Evolutionary conservation across 129 eudicot species (phyloP).

Genomic region (Heracleum sosnowskyi): DNA sequence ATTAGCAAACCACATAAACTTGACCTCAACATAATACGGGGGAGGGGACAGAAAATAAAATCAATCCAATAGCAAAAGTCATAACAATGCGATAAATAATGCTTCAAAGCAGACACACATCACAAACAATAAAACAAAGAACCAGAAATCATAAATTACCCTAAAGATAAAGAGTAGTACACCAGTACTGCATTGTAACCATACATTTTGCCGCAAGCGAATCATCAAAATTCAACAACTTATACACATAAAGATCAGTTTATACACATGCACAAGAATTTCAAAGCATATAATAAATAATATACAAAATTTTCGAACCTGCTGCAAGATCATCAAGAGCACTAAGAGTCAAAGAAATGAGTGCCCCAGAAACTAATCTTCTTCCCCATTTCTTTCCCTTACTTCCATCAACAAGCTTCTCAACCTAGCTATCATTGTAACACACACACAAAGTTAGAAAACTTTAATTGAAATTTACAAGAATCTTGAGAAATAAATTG

Average conservation of each 20-base stretch:
- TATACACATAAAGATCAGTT: background rate
- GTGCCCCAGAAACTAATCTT: slow-evolving; percentile 58
- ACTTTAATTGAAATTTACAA: background rate
- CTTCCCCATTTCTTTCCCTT: slow-evolving; percentile 56
- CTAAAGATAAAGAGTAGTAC: background rate
- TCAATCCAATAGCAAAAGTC: background rate
- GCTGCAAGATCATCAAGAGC: slow-evolving; percentile 97
- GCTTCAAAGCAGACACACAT: background rate
- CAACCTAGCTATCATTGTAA: slow-evolving; percentile 12
- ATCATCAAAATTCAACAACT: too few species aligned
- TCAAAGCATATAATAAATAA: background rate
- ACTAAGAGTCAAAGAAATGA: slow-evolving; percentile 75
- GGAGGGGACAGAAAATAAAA: too few species aligned
- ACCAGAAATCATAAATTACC: background rate
- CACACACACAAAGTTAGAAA: background rate
- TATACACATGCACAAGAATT: background rate
- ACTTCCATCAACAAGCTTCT: slow-evolving; percentile 27
- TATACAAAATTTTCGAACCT: slow-evolving; percentile 32
- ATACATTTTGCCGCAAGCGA: too few species aligned
- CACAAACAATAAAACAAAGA: background rate
- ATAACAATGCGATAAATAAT: background rate
- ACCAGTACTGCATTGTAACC: too few species aligned
- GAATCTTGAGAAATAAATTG: background rate
- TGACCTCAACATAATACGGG: background rate
- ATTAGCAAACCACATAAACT: background rate